Percentiles rank a stretch among this genome's conserved stretches.
Evolutionary conservation across 2,329 filamentous ascomycete species (phyloP).

Genomic region (Ceratocystis smalleyi): DNA sequence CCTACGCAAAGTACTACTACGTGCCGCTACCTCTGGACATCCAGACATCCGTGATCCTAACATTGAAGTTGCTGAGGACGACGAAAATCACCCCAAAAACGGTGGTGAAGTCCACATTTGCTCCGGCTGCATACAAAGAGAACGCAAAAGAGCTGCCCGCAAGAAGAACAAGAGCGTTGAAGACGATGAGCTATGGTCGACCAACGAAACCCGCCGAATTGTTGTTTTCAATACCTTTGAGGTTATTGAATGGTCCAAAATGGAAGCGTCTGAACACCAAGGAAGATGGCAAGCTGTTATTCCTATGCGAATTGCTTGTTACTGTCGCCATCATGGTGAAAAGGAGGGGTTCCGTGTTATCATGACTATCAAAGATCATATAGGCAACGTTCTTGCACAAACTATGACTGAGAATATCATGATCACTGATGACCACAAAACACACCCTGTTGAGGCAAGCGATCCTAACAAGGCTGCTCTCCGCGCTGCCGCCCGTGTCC

Average conservation of each 20-base stretch:
- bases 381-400: conserved; percentile 65
- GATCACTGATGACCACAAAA: conserved; percentile 97
- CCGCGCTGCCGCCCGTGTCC: conserved; percentile 24
- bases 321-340: conserved; percentile 87
- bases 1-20: conserved; percentile 50
- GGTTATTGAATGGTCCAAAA: conserved; percentile 62
- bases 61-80: conserved; percentile 30
- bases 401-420: conserved; percentile 77
- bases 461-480: conserved; percentile 12
- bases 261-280: conserved; percentile 31
- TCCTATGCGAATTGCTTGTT: conserved; percentile 93
- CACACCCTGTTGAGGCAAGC: conserved; percentile 32
- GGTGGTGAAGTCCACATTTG: conserved; percentile 93
- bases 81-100: conserved; percentile 59
- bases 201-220: conserved; percentile 64
- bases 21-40: conserved; percentile 31
- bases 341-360: conserved; percentile 82
- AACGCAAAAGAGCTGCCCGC: conserved; percentile 75
- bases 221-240: conserved; percentile 87
- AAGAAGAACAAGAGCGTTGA: conserved; percentile 91
- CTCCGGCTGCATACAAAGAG: conserved; percentile 74
- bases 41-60: conserved; percentile 22
- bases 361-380: conserved; percentile 77
- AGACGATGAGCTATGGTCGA: conserved; percentile 75
- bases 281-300: conserved; percentile 64